phyloP scores from a whole-genome alignment of 257 asterid species.

The Nicotiana tabacum region DNA sequence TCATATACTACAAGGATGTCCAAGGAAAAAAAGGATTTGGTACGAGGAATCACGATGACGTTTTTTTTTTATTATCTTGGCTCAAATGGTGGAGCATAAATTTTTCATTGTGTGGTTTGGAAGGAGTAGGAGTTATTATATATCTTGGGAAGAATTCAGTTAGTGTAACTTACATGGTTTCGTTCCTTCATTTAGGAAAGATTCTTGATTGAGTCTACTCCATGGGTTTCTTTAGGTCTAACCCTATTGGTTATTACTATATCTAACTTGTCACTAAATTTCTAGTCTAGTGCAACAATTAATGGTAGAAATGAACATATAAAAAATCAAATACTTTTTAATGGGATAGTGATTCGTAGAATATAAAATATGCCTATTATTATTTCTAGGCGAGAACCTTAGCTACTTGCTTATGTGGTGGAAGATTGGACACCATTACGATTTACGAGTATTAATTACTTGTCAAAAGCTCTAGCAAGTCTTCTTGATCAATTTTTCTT shows the following conservation, averaged over 20 bases:
- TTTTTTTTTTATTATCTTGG: constrained; percentile 28
- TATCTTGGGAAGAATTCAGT: background rate
- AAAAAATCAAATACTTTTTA: background rate
- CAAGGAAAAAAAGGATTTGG: background rate
- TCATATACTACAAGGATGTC: background rate
- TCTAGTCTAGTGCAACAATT: background rate
- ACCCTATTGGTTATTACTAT: background rate
- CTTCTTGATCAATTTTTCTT: too few species aligned
- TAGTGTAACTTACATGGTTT: background rate
- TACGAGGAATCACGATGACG: background rate
- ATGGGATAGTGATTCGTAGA: background rate
- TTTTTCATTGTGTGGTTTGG: background rate
- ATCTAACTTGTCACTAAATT: background rate
- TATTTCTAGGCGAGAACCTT: background rate
- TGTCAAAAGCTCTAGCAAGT: too few species aligned
- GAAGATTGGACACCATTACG: too few species aligned
- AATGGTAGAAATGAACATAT: background rate
- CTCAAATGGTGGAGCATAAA: constrained; percentile 24
- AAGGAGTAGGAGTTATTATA: background rate
- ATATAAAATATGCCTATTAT: background rate
- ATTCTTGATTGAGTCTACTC: background rate
- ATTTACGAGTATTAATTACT: too few species aligned
- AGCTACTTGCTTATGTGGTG: background rate
- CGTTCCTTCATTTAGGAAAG: background rate
- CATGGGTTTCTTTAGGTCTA: background rate